These are phyloP conservation scores for Dipodascus albidus DNA, from an alignment of 805 yeast genomes.

Conservation along the genomic window DNA sequence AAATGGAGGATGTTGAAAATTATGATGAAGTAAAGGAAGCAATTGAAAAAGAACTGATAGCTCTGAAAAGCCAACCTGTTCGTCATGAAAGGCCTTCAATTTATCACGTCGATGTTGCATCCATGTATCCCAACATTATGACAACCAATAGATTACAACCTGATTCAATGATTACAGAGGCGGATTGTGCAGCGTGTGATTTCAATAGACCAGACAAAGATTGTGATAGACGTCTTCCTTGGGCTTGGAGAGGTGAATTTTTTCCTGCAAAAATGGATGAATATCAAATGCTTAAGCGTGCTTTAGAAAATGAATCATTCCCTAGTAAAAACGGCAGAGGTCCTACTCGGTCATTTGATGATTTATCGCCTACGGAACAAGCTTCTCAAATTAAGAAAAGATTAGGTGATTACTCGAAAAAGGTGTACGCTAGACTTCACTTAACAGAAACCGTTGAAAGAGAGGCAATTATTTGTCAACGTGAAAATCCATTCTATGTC, in stretches of 20 bases:
- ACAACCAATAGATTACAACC: slow-evolving; percentile 95
- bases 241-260: slow-evolving; percentile 99
- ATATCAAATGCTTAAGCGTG: slow-evolving; percentile 77
- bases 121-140: slow-evolving; percentile 99
- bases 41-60: slow-evolving; percentile 45
- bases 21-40: slow-evolving; percentile 60
- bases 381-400: slow-evolving; percentile 65
- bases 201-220: slow-evolving; percentile 89
- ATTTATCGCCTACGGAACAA: slow-evolving; percentile 67
- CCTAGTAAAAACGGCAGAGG: slow-evolving; percentile 36
- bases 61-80: slow-evolving; percentile 47
- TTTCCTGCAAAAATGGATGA: slow-evolving; percentile 87
- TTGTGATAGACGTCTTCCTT: slow-evolving; percentile 82
- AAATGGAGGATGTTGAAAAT: slow-evolving; percentile 67
- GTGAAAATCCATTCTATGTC: slow-evolving; percentile 95
- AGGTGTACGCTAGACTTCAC: slow-evolving; percentile 72
- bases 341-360: slow-evolving; percentile 44
- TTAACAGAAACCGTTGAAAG: slow-evolving; percentile 76
- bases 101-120: slow-evolving; percentile 97
- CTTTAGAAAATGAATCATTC: slow-evolving; percentile 67
- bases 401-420: slow-evolving; percentile 71
- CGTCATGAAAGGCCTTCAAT: slow-evolving; percentile 75
- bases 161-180: slow-evolving; percentile 90
- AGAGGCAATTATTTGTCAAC: slow-evolving; percentile 90
- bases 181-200: slow-evolving; percentile 95